phyloP scores from a whole-genome alignment of 805 yeast genomes.

The Zygosaccharomyces kombuchaensis region DNA sequence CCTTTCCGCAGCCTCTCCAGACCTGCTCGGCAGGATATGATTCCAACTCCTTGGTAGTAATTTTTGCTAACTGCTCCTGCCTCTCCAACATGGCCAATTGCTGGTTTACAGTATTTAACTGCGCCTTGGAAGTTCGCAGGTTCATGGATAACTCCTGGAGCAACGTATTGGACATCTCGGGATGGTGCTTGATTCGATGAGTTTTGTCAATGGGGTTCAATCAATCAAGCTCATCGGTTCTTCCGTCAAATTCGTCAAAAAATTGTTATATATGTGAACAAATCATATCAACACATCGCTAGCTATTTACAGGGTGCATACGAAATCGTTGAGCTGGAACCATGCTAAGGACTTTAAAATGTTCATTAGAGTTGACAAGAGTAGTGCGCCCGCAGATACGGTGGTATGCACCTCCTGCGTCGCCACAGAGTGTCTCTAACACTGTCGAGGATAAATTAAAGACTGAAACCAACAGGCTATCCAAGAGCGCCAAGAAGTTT shows the following conservation, averaged over 20 bases:
- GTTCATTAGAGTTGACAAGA: not conserved
- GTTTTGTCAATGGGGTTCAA: not conserved
- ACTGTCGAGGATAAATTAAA: constrained; percentile 49
- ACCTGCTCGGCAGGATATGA: constrained; percentile 49
- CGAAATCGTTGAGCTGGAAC: not conserved
- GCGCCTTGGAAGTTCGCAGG: constrained; percentile 28
- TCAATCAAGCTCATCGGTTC: constrained; percentile 1
- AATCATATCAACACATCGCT: not conserved
- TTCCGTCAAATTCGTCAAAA: not conserved
- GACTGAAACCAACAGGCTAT: constrained; percentile 64
- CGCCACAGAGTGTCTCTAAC: constrained; percentile 30
- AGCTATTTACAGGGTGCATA: too few relatives aligned
- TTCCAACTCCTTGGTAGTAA: constrained; percentile 54
- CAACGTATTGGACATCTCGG: constrained; percentile 9
- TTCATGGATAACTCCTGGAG: constrained; percentile 27
- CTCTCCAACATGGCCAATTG: constrained; percentile 30
- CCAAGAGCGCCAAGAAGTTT: constrained; percentile 66
- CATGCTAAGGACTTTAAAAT: not conserved
- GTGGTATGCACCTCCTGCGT: constrained; percentile 10
- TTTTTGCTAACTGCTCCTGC: constrained; percentile 45
- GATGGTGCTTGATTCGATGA: not conserved
- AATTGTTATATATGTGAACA: not conserved
- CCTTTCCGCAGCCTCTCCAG: constrained; percentile 84
- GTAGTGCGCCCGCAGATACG: constrained; percentile 5
- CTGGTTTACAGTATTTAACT: constrained; percentile 29